Base-by-base conservation (phyloP, 2,329 filamentous ascomycete genomes). In the Ophiocordyceps camponoti-saundersi region DNA sequence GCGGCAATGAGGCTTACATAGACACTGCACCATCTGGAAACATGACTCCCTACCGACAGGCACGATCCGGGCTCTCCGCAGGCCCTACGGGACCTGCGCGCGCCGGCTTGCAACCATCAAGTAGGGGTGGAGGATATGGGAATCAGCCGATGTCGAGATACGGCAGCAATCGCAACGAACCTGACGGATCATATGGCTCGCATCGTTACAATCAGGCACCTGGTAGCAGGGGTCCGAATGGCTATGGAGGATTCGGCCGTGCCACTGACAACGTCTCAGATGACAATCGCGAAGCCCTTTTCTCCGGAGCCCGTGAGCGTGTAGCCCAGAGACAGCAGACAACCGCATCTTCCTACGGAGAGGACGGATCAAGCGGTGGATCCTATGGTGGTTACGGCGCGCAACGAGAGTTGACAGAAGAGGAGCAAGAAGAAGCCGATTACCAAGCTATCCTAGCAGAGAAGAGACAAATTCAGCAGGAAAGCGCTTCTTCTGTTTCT, bases 351-450 rank as follows among this genome's bases (percentile, higher is more conserved):
- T 50, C 53, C 3, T 58, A 56, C 36, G 55, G 53, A 30, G 57
- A 59, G 47, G 48, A 59, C 21, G 57, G 52, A 16, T 49, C 52
- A 18, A 54, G 47, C 23, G 53, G 51, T 29, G 58, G 55, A 34
- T 58, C 58, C 13, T 72, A 69, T 48, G 73, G 68, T 23, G 73
- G 71, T 26, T 79, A 79, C 51, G 75, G 85, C 46, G 79, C 82
- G 48, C 74, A 84, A 49, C 77, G 85, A 44, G 78, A 94, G 61
- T 67, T 95, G 53, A 94, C 86, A 0, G 86, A 80, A 1, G 87
- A 95, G 54, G 77, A 78, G 71, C 67, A 86, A 59, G 86, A 95
- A 48, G 68, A 75, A 67, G 65, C 81, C 52, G 80, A 92, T 50
- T 75, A 89, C 13, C 71, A 79, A 49, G 77, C 78, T 0, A 79